Evolutionary conservation across 805 yeast species (phyloP).

Genomic region (Schwanniomyces occidentalis): DNA sequence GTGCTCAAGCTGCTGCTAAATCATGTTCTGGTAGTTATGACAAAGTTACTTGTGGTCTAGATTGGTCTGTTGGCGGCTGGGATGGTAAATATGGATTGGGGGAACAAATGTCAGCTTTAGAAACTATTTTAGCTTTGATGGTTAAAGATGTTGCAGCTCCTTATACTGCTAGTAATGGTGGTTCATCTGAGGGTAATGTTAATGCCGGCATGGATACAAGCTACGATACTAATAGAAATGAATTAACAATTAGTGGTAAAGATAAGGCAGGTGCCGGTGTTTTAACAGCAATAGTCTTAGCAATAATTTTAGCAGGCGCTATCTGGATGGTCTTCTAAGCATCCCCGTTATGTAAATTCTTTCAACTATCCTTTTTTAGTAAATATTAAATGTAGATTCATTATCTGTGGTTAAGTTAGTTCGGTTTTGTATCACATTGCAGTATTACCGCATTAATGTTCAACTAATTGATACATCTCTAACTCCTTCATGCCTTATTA

Average conservation of each 20-base stretch:
- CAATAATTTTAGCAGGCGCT: constrained; percentile 60
- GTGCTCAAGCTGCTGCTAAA: constrained; percentile 72
- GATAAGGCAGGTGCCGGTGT: constrained; percentile 92
- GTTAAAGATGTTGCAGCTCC: constrained; percentile 29
- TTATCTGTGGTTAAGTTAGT: too few relatives aligned
- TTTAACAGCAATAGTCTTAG: constrained; percentile 73
- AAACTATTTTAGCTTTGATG: constrained; percentile 48
- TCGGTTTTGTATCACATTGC: too few relatives aligned
- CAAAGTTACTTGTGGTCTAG: constrained; percentile 80
- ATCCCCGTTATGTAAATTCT: too few relatives aligned
- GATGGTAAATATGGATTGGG: constrained; percentile 77
- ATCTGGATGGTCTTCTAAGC: constrained; percentile 71
- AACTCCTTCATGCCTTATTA: too few relatives aligned
- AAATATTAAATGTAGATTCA: too few relatives aligned
- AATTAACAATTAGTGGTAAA: constrained; percentile 51
- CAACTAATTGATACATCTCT: too few relatives aligned
- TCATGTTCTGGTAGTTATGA: constrained; percentile 85
- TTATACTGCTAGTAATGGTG: constrained; percentile 35
- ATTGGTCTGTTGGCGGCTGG: constrained; percentile 64
- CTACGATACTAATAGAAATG: constrained; percentile 40
- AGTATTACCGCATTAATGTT: too few relatives aligned
- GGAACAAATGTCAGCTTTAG: constrained; percentile 80
- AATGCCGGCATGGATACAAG: constrained; percentile 38
- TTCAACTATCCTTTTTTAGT: too few relatives aligned
- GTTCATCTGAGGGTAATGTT: constrained; percentile 31